phyloP scores from a whole-genome alignment of 805 yeast genomes.

The Scheffersomyces ergatensis region DNA sequence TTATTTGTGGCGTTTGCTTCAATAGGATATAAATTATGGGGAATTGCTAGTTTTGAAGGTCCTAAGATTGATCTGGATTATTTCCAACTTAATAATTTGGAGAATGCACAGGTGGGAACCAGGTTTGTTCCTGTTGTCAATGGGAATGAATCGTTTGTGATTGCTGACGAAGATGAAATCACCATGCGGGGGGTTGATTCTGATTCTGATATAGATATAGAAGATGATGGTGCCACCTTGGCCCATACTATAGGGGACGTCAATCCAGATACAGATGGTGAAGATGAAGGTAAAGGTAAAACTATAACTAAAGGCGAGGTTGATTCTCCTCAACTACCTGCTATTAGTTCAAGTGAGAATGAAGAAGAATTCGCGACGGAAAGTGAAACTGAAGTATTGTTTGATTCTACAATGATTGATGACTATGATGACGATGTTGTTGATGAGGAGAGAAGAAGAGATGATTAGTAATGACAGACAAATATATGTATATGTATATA shows the following conservation, averaged over 20 bases:
- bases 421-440: too few species aligned
- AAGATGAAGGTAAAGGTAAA: too few species aligned
- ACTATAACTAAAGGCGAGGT: too few species aligned
- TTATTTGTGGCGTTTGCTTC: constrained; percentile 46
- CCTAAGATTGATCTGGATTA: constrained; percentile 53
- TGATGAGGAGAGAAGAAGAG: too few species aligned
- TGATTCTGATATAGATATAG: constrained; percentile 2
- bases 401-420: constrained; percentile 2
- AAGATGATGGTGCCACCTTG: neutral
- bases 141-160: constrained; percentile 10
- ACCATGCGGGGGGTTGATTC: neutral
- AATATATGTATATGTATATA: too few species aligned
- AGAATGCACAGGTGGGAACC: constrained; percentile 17
- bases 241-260: too few species aligned
- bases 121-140: constrained; percentile 4
- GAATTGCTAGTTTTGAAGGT: constrained; percentile 58
- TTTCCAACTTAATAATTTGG: constrained; percentile 33
- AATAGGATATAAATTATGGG: constrained; percentile 60
- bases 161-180: constrained; percentile 14
- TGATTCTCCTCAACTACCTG: too few species aligned
- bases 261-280: too few species aligned
- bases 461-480: too few species aligned
- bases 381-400: constrained; percentile 8
- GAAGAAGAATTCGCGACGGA: constrained; percentile 4
- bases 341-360: neutral